Evolutionary conservation across 2,329 filamentous ascomycete genomes (phyloP).

Genomic region (Canariomyces notabilis): DNA sequence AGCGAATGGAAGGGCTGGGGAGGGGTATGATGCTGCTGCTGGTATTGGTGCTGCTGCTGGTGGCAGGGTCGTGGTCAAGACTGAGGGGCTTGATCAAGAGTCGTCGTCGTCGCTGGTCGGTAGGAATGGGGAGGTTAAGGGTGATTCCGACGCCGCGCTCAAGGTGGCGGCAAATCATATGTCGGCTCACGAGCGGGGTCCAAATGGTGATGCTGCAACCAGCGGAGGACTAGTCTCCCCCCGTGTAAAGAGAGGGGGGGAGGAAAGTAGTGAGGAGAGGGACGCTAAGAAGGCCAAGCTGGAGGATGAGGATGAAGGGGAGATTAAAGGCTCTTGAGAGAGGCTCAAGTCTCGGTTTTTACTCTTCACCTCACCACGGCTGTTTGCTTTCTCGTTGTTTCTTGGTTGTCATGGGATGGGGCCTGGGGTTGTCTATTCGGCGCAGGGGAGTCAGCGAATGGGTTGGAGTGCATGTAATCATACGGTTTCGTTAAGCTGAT

Average conservation of each 20-base stretch:
- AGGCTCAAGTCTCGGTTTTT: background rate
- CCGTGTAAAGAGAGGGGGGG: constrained; percentile 27
- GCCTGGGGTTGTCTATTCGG: background rate
- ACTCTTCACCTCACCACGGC: background rate
- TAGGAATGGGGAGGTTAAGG: constrained; percentile 15
- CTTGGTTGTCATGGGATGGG: background rate
- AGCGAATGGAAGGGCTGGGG: constrained; percentile 7
- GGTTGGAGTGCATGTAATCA: background rate
- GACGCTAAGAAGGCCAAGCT: constrained; percentile 24
- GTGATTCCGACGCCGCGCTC: constrained; percentile 31
- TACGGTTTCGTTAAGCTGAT: background rate
- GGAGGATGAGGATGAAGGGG: constrained; percentile 27
- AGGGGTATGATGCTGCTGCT: background rate
- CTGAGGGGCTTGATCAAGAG: background rate
- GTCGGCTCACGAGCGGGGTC: constrained; percentile 21
- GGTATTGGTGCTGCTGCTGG: background rate
- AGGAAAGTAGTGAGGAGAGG: constrained; percentile 21
- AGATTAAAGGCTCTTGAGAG: constrained; percentile 18
- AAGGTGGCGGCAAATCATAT: constrained; percentile 32
- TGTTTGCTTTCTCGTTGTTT: constrained; percentile 1
- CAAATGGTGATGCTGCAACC: constrained; percentile 9
- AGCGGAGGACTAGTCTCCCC: constrained; percentile 26
- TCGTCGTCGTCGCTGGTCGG: too few relatives aligned
- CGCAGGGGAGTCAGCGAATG: background rate
- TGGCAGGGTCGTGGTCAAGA: background rate